These are phyloP conservation scores for Chrysophaeum taylorii DNA, from an alignment of 352 stramenopile genomes.

Conservation along the genomic window DNA sequence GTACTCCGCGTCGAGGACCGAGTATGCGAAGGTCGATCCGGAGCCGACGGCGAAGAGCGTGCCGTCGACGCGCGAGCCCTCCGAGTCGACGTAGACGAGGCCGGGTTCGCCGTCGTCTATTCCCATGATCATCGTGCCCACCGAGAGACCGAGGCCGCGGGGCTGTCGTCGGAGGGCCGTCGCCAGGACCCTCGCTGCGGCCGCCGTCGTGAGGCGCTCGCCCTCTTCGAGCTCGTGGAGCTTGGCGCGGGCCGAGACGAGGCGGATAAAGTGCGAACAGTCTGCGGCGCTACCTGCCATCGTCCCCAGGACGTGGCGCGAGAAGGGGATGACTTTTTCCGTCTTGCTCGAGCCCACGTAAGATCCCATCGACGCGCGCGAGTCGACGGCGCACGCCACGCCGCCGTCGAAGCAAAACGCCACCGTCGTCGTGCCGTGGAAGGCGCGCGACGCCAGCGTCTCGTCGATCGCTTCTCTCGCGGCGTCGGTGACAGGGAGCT, in stretches of 20 bases:
- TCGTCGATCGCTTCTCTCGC: background rate
- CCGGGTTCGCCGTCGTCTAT: conserved; percentile 68
- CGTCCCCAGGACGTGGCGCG: conserved; percentile 83
- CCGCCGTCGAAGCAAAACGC: conserved; percentile 91
- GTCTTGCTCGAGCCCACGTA: conserved; percentile 86
- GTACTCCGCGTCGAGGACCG: conserved; percentile 77
- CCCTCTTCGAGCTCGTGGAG: conserved; percentile 79
- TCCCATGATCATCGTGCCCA: conserved; percentile 97
- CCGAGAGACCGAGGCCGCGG: conserved; percentile 77
- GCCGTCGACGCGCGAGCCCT: conserved; percentile 78
- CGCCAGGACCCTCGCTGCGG: conserved; percentile 75
- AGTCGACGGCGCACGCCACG: conserved; percentile 83
- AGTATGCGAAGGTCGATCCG: conserved; percentile 88
- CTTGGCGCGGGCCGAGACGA: conserved; percentile 53
- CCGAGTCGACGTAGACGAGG: conserved; percentile 92
- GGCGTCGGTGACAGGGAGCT: background rate
- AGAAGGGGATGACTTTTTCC: conserved; percentile 82
- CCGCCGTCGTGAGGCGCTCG: conserved; percentile 74
- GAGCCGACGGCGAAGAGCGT: conserved; percentile 91
- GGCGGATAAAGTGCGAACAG: conserved; percentile 89
- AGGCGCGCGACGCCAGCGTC: background rate
- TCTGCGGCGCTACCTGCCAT: conserved; percentile 88
- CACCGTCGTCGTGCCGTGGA: conserved; percentile 90
- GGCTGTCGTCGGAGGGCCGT: conserved; percentile 74
- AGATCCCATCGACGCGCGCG: conserved; percentile 77